Percentiles rank a stretch among this genome's conserved stretches.
Conservation (phyloP, 1,139 yeast species). For the Debaryomyces sp. region DNA sequence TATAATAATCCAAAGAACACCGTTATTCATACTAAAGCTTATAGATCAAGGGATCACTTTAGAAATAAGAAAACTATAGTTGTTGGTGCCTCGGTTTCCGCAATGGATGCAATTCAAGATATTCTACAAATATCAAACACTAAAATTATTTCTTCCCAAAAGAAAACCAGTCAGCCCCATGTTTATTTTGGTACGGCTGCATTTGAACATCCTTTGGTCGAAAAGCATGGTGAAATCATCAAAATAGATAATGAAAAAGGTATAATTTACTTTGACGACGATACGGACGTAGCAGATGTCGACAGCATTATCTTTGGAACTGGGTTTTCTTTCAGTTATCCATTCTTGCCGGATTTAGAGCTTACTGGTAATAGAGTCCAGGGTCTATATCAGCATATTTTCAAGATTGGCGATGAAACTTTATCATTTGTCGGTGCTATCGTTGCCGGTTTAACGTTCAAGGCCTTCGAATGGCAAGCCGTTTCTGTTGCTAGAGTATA, state of each 20-base stretch:
- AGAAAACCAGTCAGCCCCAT: slow-evolving; percentile 41
- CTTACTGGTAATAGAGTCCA: slow-evolving; percentile 26
- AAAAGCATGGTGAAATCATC: slow-evolving; percentile 32
- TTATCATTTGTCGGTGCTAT: slow-evolving; percentile 45
- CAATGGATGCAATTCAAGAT: slow-evolving; percentile 48
- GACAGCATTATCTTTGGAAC: slow-evolving; percentile 47
- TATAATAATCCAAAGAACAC: slow-evolving; percentile 24
- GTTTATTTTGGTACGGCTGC: slow-evolving; percentile 48
- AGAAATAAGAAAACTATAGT: slow-evolving; percentile 36
- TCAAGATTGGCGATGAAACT: slow-evolving; percentile 36
- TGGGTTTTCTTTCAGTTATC: slow-evolving; percentile 46
- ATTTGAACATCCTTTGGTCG: slow-evolving; percentile 35
- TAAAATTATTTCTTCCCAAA: slow-evolving; percentile 34
- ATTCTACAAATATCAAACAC: slow-evolving; percentile 34
- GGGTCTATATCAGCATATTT: slow-evolving; percentile 39
- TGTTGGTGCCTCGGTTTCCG: slow-evolving; percentile 47
- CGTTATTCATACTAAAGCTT: slow-evolving; percentile 47
- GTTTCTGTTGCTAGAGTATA: slow-evolving; percentile 36
- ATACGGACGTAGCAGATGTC: slow-evolving; percentile 25
- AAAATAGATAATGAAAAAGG: slow-evolving; percentile 21
- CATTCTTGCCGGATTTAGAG: slow-evolving; percentile 34
- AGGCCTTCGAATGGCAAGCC: slow-evolving; percentile 49
- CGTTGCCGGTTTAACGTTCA: slow-evolving; percentile 39
- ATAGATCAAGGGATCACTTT: slow-evolving; percentile 29
- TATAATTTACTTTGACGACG: slow-evolving; percentile 34